Base-by-base conservation (phyloP, 148 eudicot genomes). In the Spergularia bocconei region DNA sequence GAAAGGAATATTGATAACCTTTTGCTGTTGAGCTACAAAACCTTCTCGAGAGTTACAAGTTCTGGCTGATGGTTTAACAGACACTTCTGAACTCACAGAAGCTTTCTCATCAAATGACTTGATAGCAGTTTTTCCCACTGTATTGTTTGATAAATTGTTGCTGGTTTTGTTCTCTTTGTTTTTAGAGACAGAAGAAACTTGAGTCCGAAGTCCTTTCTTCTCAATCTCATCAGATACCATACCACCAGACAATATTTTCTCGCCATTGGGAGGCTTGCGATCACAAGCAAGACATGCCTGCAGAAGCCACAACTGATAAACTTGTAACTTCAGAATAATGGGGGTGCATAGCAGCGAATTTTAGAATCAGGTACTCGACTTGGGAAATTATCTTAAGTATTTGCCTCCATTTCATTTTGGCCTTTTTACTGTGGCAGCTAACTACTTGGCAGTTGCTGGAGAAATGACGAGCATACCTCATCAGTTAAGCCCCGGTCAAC, bases 401-500 rank as follows among this genome's bases (percentile, higher is more conserved):
- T 19, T 58, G 11, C 12, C 36, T 72, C 19, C 66, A 20, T 6
- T 41, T 25, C 19, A 14, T 63, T 23, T 23, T 23, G 64, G 41
- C 8, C 41, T 29, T 29, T 63, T 63, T 36, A 44, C 48, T 14
- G 14, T 10, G 23, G 14, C 16, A 21, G 51, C 17, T 17, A 17
- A 61, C 64, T 11, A 16, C 51, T 65, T 15, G 23, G 38, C 17
- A 51, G 57, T 50, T 63, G 11, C 21, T 61, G 25, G 11, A 39
- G 17, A 23, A 25, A 9, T 44, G 62, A 38, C 20, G 63, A 75
- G 71, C 76, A 47, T 80, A 80, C 79, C 83, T 75, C 53, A 14
- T 70, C 62, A 71, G 67, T 25, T 55, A 75, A 56, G 76, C 55
- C 60, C 57, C 79, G 72, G 71, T 66, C 79, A 71, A 80, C 23